phyloP scores from a whole-genome alignment of 805 yeast genomes.

The Starmerella asiatica region DNA sequence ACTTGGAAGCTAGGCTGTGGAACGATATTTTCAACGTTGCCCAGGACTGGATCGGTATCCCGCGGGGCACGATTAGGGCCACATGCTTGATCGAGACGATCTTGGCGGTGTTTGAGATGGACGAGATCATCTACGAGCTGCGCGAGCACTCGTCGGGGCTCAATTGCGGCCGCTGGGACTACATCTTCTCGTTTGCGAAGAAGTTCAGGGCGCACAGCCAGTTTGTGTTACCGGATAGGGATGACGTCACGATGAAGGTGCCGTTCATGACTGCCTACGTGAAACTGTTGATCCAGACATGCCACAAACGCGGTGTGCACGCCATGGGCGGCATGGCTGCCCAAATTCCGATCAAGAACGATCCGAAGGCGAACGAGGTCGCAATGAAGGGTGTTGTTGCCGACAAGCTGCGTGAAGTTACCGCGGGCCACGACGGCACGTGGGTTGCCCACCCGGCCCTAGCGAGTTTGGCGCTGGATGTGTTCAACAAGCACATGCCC shows the following conservation, averaged over 20 bases:
- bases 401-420: slow-evolving; percentile 55
- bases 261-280: slow-evolving; percentile 61
- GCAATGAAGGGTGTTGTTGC: slow-evolving; percentile 57
- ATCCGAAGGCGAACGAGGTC: slow-evolving; percentile 42
- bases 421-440: slow-evolving; percentile 61
- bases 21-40: slow-evolving; percentile 53
- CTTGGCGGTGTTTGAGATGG: slow-evolving; percentile 65
- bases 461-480: slow-evolving; percentile 50
- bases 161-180: slow-evolving; percentile 70
- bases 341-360: slow-evolving; percentile 58
- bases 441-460: slow-evolving; percentile 70
- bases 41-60: slow-evolving; percentile 49
- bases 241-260: slow-evolving; percentile 54
- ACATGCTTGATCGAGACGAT: slow-evolving; percentile 61
- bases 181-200: slow-evolving; percentile 58
- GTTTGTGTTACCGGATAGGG: slow-evolving; percentile 54
- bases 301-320: slow-evolving; percentile 59
- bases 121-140: slow-evolving; percentile 61
- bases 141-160: slow-evolving; percentile 59
- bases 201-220: slow-evolving; percentile 48
- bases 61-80: slow-evolving; percentile 58
- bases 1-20: slow-evolving; percentile 63
- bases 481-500: slow-evolving; percentile 62
- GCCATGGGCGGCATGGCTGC: slow-evolving; percentile 77
- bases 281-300: slow-evolving; percentile 49